A percentile compares a stretch with the other conserved stretches of the same genome.
phyloP scores from a whole-genome alignment of 768 basidiomycete species.

The Mycena capillaripes region DNA sequence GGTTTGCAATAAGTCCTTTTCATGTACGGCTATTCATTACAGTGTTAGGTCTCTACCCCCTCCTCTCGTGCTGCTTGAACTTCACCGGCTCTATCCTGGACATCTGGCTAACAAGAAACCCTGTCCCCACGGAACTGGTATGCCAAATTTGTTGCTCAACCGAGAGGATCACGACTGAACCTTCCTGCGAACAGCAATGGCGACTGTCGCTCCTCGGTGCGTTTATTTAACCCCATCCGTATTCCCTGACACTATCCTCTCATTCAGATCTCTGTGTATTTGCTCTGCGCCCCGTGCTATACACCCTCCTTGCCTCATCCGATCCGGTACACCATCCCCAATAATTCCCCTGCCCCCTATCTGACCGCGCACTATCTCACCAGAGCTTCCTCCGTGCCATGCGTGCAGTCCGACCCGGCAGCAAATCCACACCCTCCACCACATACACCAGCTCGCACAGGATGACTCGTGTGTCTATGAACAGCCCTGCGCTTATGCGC shows the following conservation, averaged over 20 bases:
- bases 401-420: background rate
- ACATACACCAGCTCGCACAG: background rate
- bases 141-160: background rate
- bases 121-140: slow-evolving; percentile 14
- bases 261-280: slow-evolving; percentile 13
- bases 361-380: slow-evolving; percentile 7
- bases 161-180: background rate
- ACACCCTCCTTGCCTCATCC: background rate
- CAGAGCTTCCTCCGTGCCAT: slow-evolving; percentile 11
- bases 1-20: background rate
- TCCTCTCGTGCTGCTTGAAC: slow-evolving; percentile 17
- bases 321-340: slow-evolving; percentile 16
- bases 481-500: slow-evolving; percentile 4
- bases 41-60: slow-evolving; percentile 9
- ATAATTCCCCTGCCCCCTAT: background rate
- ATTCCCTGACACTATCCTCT: background rate
- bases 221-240: background rate
- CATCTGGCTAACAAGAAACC: slow-evolving; percentile 8
- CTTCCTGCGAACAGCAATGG: slow-evolving; percentile 13
- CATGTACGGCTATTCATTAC: slow-evolving; percentile 4
- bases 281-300: slow-evolving; percentile 9
- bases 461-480: background rate
- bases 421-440: background rate
- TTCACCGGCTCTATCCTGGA: slow-evolving; percentile 12
- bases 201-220: slow-evolving; percentile 11